Evolutionary conservation across 306 rosid genomes (phyloP).

Genomic region (Rosa chinensis): DNA sequence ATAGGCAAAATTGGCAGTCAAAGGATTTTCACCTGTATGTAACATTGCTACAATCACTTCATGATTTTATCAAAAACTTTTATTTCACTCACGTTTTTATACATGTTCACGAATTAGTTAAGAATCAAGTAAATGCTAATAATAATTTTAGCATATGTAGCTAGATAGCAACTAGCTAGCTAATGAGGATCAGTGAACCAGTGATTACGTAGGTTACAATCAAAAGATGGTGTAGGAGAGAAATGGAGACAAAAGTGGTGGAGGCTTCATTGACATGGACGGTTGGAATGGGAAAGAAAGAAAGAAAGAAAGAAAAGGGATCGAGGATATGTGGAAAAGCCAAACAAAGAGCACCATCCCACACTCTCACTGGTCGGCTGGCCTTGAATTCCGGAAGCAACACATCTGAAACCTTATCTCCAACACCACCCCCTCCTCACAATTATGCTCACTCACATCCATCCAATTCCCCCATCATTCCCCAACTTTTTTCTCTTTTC

Average conservation of each 20-base stretch:
- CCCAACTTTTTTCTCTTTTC: slow-evolving; percentile 18
- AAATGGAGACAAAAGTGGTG: slow-evolving; percentile 47
- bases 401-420: slow-evolving; percentile 77
- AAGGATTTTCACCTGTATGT: too few species aligned
- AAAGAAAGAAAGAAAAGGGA: slow-evolving; percentile 14
- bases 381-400: slow-evolving; percentile 56
- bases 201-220: slow-evolving; percentile 28
- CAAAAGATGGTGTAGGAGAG: slow-evolving; percentile 25
- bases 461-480: slow-evolving; percentile 38
- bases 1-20: too few species aligned
- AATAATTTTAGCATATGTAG: background rate
- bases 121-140: background rate
- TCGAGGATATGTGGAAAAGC: slow-evolving; percentile 39
- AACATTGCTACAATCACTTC: too few species aligned
- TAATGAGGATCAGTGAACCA: background rate
- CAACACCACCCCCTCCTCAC: slow-evolving; percentile 30
- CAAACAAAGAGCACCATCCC: slow-evolving; percentile 57
- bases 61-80: too few species aligned
- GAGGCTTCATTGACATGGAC: slow-evolving; percentile 43
- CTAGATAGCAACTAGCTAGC: background rate
- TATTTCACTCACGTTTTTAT: background rate
- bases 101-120: too few species aligned
- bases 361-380: slow-evolving; percentile 47
- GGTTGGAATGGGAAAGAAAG: slow-evolving; percentile 36
- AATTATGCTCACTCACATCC: slow-evolving; percentile 11